phyloP scores from a whole-genome alignment of 2,329 filamentous ascomycete genomes.

The Orbilia javanica region DNA sequence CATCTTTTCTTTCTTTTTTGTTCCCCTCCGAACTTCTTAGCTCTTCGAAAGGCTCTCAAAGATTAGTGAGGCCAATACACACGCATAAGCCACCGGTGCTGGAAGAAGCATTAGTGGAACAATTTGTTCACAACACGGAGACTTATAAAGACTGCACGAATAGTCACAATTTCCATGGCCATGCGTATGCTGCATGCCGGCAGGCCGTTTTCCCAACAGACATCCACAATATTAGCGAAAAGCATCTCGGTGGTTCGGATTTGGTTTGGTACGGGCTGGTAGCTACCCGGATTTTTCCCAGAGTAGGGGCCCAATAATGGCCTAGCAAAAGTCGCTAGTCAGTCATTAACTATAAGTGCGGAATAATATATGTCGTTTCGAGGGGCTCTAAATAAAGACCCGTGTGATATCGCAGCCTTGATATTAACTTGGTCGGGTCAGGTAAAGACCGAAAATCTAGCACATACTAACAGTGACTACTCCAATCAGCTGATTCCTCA shows the following conservation, averaged over 20 bases:
- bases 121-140: background rate
- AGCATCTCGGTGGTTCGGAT: background rate
- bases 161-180: slow-evolving; percentile 19
- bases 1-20: background rate
- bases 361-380: slow-evolving; percentile 32
- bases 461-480: background rate
- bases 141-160: background rate
- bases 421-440: slow-evolving; percentile 20
- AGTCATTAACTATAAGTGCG: slow-evolving; percentile 21
- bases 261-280: background rate
- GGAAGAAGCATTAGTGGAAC: background rate
- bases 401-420: slow-evolving; percentile 24
- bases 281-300: background rate
- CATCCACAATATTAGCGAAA: slow-evolving; percentile 1
- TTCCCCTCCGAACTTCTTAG: background rate
- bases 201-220: slow-evolving; percentile 4
- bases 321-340: background rate
- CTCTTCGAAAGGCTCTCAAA: background rate
- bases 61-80: background rate
- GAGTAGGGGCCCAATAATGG: background rate
- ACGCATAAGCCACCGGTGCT: slow-evolving; percentile 4
- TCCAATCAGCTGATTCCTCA: slow-evolving; percentile 21
- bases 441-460: slow-evolving; percentile 1
- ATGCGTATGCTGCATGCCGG: background rate
- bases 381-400: slow-evolving; percentile 49